Base-by-base conservation (phyloP, 2,329 filamentous ascomycete species). In the Pestalotiopsis sp. region DNA sequence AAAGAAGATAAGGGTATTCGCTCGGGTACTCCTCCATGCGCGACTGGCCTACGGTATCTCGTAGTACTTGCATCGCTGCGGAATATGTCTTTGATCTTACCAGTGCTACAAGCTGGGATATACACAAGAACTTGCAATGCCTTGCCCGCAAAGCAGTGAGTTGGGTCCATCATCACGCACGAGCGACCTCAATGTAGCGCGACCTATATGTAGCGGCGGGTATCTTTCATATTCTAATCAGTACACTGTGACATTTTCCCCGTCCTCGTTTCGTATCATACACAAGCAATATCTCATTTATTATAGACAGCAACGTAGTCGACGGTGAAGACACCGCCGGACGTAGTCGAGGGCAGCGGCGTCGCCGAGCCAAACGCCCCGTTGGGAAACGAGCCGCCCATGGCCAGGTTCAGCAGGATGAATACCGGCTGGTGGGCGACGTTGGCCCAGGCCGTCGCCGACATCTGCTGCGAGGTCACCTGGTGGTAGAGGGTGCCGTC, bases 371-470 rank as follows among this genome's bases (percentile, higher is more conserved):
- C 75, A 58, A 70, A 70, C 4, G 74, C 66, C 4, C 72, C 74
- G 66, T 76, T 71, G 1, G 76, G 76, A 68, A 75, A 78, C 2
- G 71, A 61, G 11, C 76, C 76, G 4, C 76, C 76, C 49, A 78
- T 75, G 6, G 76, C 76, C 11, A 78, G 65, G 57, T 78, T 76
- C 45, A 78, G 56, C 6, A 78, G 70, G 20, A 78, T 59, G 66
- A 73, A 77, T 60, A 72, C 72, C 4, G 74, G 73, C 23, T 74
- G 69, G 52, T 75, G 72, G n/a, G 75, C 71, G 17, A 73, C 71
- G 57, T 74, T 52, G 23, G 68, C 67, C 75, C 75, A 78, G 13
- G 71, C 70, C 25, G 70, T 67, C n/a, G 72, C 69, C n/a, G 72
- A 69, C 39, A 78, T 61, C 45, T 72, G 66, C n/a, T 69, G 70